Evolutionary conservation across 2,329 filamentous ascomycete genomes (phyloP).

Genomic region (Penicillium sclerotigenum): DNA sequence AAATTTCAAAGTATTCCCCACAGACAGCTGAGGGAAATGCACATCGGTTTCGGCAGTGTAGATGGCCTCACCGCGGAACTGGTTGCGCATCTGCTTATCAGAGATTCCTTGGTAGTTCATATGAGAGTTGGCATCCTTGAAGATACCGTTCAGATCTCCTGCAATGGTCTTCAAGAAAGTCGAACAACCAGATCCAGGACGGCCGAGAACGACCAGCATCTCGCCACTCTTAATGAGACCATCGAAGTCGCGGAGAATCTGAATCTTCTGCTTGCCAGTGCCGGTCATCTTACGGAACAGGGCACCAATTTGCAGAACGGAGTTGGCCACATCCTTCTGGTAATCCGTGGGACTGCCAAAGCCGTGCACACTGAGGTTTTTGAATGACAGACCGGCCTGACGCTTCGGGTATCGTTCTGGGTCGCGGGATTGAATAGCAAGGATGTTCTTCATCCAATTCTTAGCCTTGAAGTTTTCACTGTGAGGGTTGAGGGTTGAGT

Average conservation of each 20-base stretch:
- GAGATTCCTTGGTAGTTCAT: conserved; percentile 71
- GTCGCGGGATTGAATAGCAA: conserved; percentile 48
- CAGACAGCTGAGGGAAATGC: conserved; percentile 74
- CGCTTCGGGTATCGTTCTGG: conserved; percentile 54
- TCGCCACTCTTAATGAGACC: conserved; percentile 59
- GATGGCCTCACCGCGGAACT: conserved; percentile 79
- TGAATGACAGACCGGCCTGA: conserved; percentile 63
- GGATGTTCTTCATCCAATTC: conserved; percentile 48
- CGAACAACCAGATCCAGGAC: conserved; percentile 60
- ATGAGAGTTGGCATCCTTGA: conserved; percentile 65
- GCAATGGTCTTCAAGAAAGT: conserved; percentile 82
- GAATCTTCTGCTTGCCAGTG: conserved; percentile 48
- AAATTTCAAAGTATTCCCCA: conserved; percentile 76
- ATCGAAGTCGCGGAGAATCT: conserved; percentile 63
- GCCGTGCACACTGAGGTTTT: conserved; percentile 66
- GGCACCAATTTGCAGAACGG: conserved; percentile 35
- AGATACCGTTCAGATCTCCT: conserved; percentile 78
- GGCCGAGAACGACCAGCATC: conserved; percentile 57
- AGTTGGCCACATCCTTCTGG: conserved; percentile 50
- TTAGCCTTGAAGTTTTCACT: conserved; percentile 46
- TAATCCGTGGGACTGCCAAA: conserved; percentile 67
- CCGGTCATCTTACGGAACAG: conserved; percentile 34
- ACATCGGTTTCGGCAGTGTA: conserved; percentile 84
- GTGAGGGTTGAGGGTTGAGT: conserved; percentile 45
- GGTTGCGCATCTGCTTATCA: conserved; percentile 63